Evolutionary conservation across 176 grass and related monocot genomes (phyloP).

Genomic region (Musa schizocarpa): DNA sequence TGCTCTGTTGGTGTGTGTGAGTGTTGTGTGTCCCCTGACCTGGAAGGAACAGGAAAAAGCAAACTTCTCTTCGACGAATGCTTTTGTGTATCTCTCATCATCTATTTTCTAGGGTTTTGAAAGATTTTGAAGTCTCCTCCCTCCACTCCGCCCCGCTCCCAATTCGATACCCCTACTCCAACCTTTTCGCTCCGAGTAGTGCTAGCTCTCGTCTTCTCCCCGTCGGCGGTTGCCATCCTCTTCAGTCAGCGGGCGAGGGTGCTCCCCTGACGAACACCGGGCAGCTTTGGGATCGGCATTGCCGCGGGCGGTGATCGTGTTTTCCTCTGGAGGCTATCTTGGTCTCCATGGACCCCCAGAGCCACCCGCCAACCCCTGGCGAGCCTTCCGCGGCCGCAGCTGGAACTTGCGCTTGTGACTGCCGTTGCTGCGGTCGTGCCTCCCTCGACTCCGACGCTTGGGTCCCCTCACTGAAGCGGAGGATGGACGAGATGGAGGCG

Average conservation of each 20-base stretch:
- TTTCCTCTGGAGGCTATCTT: neutral
- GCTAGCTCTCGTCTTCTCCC: neutral
- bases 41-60: no score
- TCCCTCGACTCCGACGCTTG: neutral
- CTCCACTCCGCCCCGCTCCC: neutral
- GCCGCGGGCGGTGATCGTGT: neutral
- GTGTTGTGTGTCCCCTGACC: no score
- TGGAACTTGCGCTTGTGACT: constrained; percentile 7
- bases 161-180: neutral
- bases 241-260: neutral
- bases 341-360: constrained; percentile 5
- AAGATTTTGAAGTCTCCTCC: neutral
- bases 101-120: neutral
- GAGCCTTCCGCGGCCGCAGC: neutral
- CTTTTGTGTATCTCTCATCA: neutral
- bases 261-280: neutral
- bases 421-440: neutral
- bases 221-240: neutral
- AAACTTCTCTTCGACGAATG: no score
- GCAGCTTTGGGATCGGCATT: neutral
- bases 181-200: neutral
- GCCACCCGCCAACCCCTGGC: neutral
- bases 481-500: neutral
- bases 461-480: constrained; percentile 9
- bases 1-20: no score